Evolutionary conservation across 108 stramenopile genomes (phyloP).

Genomic region (Nannochloropsis granulata): DNA sequence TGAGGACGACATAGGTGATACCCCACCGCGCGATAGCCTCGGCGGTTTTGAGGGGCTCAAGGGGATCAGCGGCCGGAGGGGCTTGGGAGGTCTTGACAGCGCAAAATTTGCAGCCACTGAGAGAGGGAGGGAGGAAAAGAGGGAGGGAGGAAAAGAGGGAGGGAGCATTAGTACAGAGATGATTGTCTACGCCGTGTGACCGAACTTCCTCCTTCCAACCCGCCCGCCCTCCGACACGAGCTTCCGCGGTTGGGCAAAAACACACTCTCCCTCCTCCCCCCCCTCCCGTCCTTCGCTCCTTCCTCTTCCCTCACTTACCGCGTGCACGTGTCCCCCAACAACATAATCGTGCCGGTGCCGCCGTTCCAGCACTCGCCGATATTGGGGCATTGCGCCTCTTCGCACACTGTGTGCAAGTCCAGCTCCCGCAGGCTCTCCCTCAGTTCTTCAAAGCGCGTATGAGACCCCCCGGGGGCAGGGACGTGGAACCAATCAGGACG

Average conservation of each 20-base stretch:
- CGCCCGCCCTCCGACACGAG: no score
- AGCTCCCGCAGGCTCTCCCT: constrained; percentile 43
- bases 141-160: not conserved
- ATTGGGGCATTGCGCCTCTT: constrained; percentile 97
- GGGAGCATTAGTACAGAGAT: not conserved
- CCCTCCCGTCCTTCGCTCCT: not conserved
- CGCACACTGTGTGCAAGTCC: constrained; percentile 83
- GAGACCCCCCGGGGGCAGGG: constrained; percentile 18
- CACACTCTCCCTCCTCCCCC: no score
- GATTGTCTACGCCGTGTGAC: not conserved
- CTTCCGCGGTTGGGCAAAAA: no score
- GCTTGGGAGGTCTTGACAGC: constrained; percentile 74
- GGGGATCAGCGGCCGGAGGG: constrained; percentile 84
- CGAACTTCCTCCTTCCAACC: no score
- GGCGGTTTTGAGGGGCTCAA: constrained; percentile 84
- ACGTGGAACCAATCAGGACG: constrained; percentile 35
- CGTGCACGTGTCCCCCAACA: constrained; percentile 96
- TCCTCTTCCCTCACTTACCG: not conserved
- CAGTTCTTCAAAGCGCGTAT: constrained; percentile 27
- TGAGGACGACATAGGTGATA: constrained; percentile 93
- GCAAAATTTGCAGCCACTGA: constrained; percentile 94
- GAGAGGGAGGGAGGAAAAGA: constrained; percentile 43
- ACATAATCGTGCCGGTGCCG: constrained; percentile 97
- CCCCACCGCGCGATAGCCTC: constrained; percentile 86
- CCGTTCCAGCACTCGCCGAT: constrained; percentile 99